Evolutionary conservation across 2,329 filamentous ascomycete species (phyloP).

Genomic region (Penicillium carneum): DNA sequence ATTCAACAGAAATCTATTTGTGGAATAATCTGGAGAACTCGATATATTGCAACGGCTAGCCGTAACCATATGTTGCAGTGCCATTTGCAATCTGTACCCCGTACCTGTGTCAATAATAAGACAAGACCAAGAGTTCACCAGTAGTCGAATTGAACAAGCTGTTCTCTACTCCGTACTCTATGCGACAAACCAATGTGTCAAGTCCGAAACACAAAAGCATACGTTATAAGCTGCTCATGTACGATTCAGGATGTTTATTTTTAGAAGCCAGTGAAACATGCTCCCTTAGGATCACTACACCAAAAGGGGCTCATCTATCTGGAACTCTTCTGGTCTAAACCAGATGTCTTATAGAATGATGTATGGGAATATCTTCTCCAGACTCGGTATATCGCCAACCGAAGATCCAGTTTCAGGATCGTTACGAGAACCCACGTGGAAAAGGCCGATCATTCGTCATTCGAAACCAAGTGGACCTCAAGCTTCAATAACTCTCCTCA

Average conservation of each 20-base stretch:
- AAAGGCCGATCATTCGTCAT: conserved; percentile 4
- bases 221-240: background rate
- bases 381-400: background rate
- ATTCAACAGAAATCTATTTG: background rate
- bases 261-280: conserved; percentile 18
- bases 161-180: no score
- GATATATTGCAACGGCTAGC: background rate
- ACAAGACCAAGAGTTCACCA: background rate
- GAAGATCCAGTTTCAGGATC: conserved; percentile 15
- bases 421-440: conserved; percentile 14
- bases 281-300: background rate
- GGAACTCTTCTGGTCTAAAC: conserved; percentile 8
- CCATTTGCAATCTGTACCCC: background rate
- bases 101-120: background rate
- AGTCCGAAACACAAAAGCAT: conserved; percentile 8
- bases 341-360: background rate
- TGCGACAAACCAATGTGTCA: background rate
- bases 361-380: conserved; percentile 1
- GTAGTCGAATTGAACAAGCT: conserved; percentile 2
- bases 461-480: conserved; percentile 6
- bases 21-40: background rate
- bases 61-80: background rate
- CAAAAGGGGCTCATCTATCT: conserved; percentile 9
- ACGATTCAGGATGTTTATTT: background rate
- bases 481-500: background rate